Conservation (phyloP, 768 basidiomycete genomes). For the Phaeotremella fagi region DNA sequence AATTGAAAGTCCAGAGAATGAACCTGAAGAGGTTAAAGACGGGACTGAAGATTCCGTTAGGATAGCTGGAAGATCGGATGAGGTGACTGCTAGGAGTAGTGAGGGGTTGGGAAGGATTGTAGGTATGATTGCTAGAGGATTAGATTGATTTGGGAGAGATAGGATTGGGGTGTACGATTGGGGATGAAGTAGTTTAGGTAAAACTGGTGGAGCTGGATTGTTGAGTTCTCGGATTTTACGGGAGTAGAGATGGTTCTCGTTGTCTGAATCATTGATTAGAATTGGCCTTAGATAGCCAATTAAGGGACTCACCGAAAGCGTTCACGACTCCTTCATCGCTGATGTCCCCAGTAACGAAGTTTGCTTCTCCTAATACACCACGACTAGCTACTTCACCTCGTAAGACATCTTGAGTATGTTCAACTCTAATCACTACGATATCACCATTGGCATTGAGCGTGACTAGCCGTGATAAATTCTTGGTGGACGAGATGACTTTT, state of each 20-base stretch:
- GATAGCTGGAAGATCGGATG: conserved; percentile 17
- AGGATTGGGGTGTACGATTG: background rate
- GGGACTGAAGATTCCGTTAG: conserved; percentile 19
- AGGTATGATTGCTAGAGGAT: conserved; percentile 11
- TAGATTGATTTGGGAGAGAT: conserved; percentile 5
- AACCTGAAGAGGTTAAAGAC: conserved; percentile 5
- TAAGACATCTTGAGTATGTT: conserved; percentile 3
- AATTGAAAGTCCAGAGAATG: conserved; percentile 17
- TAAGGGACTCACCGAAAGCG: conserved; percentile 28
- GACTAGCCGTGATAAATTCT: conserved; percentile 6
- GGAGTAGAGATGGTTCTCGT: background rate
- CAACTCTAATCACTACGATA: conserved; percentile 3
- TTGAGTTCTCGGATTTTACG: background rate
- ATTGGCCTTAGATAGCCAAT: too few species aligned
- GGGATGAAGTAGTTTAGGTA: background rate
- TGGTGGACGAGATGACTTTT: conserved; percentile 4
- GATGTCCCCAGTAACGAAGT: conserved; percentile 14
- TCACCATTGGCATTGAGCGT: conserved; percentile 16
- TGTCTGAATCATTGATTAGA: too few species aligned
- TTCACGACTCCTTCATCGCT: conserved; percentile 26
- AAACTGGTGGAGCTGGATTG: background rate
- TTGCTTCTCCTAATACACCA: conserved; percentile 8
- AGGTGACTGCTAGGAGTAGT: conserved; percentile 15
- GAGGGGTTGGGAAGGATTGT: conserved; percentile 9
- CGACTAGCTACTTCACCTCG: conserved; percentile 8